Conservation (phyloP, 441 rosid genomes). For the Jatropha multifida region DNA sequence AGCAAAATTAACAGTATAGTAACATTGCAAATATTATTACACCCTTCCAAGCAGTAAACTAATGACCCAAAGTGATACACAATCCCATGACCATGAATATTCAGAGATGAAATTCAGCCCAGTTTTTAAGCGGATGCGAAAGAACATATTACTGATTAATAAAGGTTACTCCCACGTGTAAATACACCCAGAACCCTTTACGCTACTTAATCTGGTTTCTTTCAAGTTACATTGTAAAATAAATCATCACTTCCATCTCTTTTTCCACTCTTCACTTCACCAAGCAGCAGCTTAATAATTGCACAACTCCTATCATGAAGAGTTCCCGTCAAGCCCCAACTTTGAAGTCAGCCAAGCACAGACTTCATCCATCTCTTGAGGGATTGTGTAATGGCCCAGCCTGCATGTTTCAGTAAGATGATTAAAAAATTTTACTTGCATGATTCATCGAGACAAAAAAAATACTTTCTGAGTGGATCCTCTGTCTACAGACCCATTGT, state of each 20-base stretch:
- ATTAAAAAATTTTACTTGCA: neutral
- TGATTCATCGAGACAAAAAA: neutral
- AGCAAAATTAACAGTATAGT: too few relatives aligned
- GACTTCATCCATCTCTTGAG: slow-evolving; percentile 82
- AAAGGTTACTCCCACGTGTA: slow-evolving; percentile 12
- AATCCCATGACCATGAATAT: slow-evolving; percentile 9
- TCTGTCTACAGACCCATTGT: slow-evolving; percentile 50
- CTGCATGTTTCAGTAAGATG: slow-evolving; percentile 29
- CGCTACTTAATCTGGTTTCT: slow-evolving; percentile 18
- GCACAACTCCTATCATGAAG: slow-evolving; percentile 23
- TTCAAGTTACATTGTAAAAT: slow-evolving; percentile 8
- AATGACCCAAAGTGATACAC: neutral
- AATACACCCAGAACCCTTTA: slow-evolving; percentile 20
- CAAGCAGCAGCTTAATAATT: neutral
- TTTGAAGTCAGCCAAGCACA: slow-evolving; percentile 74
- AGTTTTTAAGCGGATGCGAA: slow-evolving; percentile 10
- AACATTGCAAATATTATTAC: neutral
- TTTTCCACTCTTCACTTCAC: neutral
- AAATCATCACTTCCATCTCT: slow-evolving; percentile 1
- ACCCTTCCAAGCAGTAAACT: neutral
- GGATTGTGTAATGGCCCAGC: slow-evolving; percentile 89
- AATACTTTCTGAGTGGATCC: neutral
- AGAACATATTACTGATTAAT: slow-evolving; percentile 19
- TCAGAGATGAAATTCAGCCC: slow-evolving; percentile 8
- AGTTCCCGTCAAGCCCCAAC: slow-evolving; percentile 59